Percentiles rank a stretch among this genome's conserved stretches.
Evolutionary conservation across 441 rosid genomes (phyloP).

Genomic region (Pelargonium citronellum): DNA sequence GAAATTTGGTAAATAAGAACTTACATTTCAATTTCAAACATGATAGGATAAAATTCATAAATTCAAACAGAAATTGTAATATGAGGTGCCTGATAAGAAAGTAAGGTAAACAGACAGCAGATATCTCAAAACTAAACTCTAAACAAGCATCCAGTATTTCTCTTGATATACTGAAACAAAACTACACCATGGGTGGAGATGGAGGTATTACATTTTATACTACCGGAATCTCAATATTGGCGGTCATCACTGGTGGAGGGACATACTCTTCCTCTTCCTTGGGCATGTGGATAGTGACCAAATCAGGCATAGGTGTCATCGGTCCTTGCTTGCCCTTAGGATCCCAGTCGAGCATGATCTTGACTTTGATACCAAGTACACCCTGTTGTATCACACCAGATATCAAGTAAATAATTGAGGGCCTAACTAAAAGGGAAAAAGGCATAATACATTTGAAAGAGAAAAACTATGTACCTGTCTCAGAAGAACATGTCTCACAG

Average conservation of each 20-base stretch:
- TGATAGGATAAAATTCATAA: too few relatives aligned
- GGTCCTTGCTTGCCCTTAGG: conserved; percentile 1
- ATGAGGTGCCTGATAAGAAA: too few relatives aligned
- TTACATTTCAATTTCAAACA: too few relatives aligned
- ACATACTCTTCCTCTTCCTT: background rate
- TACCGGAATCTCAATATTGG: background rate
- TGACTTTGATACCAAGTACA: background rate
- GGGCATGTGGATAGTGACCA: background rate
- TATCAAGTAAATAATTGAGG: too few relatives aligned
- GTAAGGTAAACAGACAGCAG: too few relatives aligned
- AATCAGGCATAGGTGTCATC: background rate
- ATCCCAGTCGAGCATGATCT: conserved; percentile 9
- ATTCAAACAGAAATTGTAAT: too few relatives aligned
- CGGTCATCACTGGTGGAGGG: background rate
- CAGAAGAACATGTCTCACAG: conserved; percentile 53
- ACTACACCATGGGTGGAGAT: too few relatives aligned
- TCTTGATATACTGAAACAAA: too few relatives aligned
- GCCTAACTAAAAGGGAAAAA: too few relatives aligned
- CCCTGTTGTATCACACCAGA: background rate
- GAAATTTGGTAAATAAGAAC: too few relatives aligned
- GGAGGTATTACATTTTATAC: background rate
- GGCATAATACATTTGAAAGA: background rate
- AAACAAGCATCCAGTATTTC: too few relatives aligned
- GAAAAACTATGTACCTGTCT: conserved; percentile 36
- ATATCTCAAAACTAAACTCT: too few relatives aligned